These are phyloP conservation scores for Coniochaeta hoffmannii DNA, from an alignment of 2,329 filamentous ascomycete genomes.

Conservation along the genomic window DNA sequence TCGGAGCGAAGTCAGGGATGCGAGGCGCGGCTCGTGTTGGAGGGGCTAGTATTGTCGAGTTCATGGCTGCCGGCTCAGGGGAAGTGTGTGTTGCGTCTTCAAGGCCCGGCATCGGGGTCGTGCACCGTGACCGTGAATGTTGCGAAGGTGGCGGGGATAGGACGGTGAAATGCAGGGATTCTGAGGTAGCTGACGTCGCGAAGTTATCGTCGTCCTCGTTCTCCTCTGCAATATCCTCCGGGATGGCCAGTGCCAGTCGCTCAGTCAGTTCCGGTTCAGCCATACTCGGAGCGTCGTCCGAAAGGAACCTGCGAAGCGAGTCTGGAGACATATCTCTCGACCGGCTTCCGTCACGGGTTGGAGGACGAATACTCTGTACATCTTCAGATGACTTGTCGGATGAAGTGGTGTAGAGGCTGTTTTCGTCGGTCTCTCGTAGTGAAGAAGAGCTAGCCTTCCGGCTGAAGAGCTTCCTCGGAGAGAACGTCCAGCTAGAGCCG, in stretches of 20 bases:
- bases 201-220: conserved; percentile 57
- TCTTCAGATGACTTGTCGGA: conserved; percentile 20
- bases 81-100: neutral
- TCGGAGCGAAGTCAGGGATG: conserved; percentile 12
- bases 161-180: conserved; percentile 30
- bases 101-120: neutral
- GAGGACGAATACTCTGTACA: conserved; percentile 15
- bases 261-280: conserved; percentile 26
- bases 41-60: conserved; percentile 10
- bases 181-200: conserved; percentile 39
- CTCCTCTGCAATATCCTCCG: conserved; percentile 41
- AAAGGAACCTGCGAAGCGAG: conserved; percentile 43
- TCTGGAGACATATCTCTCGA: conserved; percentile 49
- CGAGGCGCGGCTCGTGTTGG: conserved; percentile 9
- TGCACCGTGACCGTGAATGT: conserved; percentile 24
- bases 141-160: conserved; percentile 47
- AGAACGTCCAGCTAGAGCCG: conserved; percentile 36
- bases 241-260: conserved; percentile 28
- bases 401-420: conserved; percentile 18
- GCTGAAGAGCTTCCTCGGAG: conserved; percentile 40
- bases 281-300: conserved; percentile 32
- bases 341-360: conserved; percentile 22
- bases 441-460: conserved; percentile 28
- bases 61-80: conserved; percentile 6
- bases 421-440: conserved; percentile 22